Evolutionary conservation across 495 filamentous ascomycete genomes (phyloP).

Genomic region (Rhizodiscina lignyota): DNA sequence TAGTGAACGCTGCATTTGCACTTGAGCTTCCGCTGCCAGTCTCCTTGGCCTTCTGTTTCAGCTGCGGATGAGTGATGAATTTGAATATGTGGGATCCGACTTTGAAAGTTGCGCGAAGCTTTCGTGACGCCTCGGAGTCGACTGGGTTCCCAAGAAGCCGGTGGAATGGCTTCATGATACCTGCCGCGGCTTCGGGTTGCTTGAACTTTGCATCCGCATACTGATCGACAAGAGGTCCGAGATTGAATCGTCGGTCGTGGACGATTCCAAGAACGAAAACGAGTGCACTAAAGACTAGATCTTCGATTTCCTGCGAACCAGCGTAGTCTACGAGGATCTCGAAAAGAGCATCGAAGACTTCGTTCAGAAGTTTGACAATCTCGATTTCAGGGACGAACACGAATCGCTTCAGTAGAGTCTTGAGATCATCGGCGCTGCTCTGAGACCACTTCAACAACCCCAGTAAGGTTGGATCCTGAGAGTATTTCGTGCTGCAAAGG

Average conservation of each 20-base stretch:
- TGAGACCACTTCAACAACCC: conserved; percentile 77
- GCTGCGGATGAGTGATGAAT: conserved; percentile 82
- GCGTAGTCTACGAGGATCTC: conserved; percentile 76
- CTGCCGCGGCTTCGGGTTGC: conserved; percentile 87
- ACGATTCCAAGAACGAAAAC: conserved; percentile 85
- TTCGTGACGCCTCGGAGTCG: conserved; percentile 64
- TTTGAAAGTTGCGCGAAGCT: conserved; percentile 83
- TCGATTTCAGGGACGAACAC: conserved; percentile 95
- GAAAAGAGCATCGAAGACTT: conserved; percentile 88
- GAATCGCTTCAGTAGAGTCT: conserved; percentile 60
- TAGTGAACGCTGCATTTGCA: conserved; percentile 57
- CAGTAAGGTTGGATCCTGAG: conserved; percentile 78
- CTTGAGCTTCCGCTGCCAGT: conserved; percentile 77
- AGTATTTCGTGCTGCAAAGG: conserved; percentile 89
- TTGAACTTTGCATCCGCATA: conserved; percentile 85
- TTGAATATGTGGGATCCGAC: conserved; percentile 84
- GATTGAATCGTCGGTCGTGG: conserved; percentile 83
- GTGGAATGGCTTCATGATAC: conserved; percentile 72
- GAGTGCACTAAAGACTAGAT: conserved; percentile 78
- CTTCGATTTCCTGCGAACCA: conserved; percentile 79
- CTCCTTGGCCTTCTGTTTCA: conserved; percentile 77
- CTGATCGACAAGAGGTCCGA: conserved; percentile 75
- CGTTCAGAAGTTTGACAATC: conserved; percentile 78
- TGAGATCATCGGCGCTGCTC: conserved; percentile 46
- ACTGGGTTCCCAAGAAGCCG: conserved; percentile 62